Evolutionary conservation across 345 rosid species (phyloP).

Genomic region (Physaria fendleri): DNA sequence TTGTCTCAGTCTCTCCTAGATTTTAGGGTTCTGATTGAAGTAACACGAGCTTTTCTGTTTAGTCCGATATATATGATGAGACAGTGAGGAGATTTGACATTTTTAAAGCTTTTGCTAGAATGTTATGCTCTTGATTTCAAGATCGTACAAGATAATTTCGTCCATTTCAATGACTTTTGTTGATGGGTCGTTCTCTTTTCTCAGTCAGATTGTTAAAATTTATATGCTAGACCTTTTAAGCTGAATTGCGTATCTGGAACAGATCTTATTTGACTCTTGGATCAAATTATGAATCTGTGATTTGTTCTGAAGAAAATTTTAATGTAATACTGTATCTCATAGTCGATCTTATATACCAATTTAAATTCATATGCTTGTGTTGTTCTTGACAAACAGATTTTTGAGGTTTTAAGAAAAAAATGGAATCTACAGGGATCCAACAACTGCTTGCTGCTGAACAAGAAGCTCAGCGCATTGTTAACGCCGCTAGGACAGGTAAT

Average conservation of each 20-base stretch:
- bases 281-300: neutral
- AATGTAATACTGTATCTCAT: neutral
- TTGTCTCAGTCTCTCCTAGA: neutral
- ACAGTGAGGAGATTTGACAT: neutral
- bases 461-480: too few relatives aligned
- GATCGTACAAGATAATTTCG: too few relatives aligned
- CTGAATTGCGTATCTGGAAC: neutral
- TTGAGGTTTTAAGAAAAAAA: constrained; percentile 20
- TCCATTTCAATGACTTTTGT: too few relatives aligned
- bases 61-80: too few relatives aligned
- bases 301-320: neutral
- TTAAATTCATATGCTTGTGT: neutral
- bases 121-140: neutral
- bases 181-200: neutral
- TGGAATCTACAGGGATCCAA: constrained; percentile 42
- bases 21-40: neutral
- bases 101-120: neutral
- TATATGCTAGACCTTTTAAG: neutral
- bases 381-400: neutral
- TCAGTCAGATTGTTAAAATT: neutral
- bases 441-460: too few relatives aligned
- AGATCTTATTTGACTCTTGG: constrained; percentile 14
- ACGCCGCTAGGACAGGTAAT: too few relatives aligned
- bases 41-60: too few relatives aligned
- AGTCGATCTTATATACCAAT: constrained; percentile 1